A percentile compares a stretch with the other conserved stretches of the same genome.
These are phyloP conservation scores for Pisolithus albus DNA, from an alignment of 768 basidiomycete genomes.

Conservation along the genomic window DNA sequence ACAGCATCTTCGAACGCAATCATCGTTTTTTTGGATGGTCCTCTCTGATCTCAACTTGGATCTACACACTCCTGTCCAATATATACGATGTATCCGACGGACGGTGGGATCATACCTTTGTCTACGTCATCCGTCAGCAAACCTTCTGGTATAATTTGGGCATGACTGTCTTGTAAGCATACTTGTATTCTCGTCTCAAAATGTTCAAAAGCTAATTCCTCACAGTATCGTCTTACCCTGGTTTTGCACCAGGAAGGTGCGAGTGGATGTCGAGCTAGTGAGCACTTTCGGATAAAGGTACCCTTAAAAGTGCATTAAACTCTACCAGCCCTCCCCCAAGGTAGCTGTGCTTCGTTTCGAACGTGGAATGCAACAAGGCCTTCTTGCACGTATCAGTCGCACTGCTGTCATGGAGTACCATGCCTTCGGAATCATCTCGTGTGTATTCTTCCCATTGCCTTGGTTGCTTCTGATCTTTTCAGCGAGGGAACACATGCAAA, in stretches of 20 bases:
- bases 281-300: slow-evolving; percentile 16
- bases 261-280: slow-evolving; percentile 70
- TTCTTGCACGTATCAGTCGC: slow-evolving; percentile 68
- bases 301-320: slow-evolving; percentile 1
- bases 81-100: slow-evolving; percentile 50
- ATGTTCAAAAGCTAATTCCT: neutral
- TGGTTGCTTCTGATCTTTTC: slow-evolving; percentile 10
- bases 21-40: slow-evolving; percentile 78
- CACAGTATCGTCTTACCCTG: slow-evolving; percentile 64
- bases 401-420: slow-evolving; percentile 75
- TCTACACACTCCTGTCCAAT: slow-evolving; percentile 61
- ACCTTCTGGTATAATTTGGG: slow-evolving; percentile 72
- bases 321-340: slow-evolving; percentile 62
- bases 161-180: slow-evolving; percentile 65
- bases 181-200: neutral
- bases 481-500: slow-evolving; percentile 69
- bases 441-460: slow-evolving; percentile 17
- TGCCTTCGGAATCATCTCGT: slow-evolving; percentile 76
- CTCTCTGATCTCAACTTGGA: slow-evolving; percentile 51
- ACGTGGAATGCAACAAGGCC: slow-evolving; percentile 80
- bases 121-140: slow-evolving; percentile 55
- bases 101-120: slow-evolving; percentile 51
- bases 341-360: slow-evolving; percentile 74
- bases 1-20: slow-evolving; percentile 70
- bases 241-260: slow-evolving; percentile 67